Conservation (phyloP, 2,329 filamentous ascomycete genomes). For the Neofusicoccum laricinum region DNA sequence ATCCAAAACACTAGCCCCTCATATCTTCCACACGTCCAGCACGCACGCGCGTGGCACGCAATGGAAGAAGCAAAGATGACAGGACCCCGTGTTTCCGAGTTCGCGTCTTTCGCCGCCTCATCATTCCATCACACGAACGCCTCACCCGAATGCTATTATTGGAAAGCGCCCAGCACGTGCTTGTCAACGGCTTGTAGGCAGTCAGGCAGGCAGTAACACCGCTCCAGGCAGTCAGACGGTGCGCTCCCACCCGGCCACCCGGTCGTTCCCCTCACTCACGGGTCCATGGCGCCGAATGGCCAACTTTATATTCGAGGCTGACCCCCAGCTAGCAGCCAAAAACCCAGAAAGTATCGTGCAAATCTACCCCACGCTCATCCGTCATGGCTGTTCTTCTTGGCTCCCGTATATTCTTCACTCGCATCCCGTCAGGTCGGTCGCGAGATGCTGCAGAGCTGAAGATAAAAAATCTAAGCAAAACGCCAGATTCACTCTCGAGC, state of each 20-base stretch:
- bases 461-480: too few species aligned
- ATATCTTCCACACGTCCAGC: background rate
- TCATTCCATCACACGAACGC: background rate
- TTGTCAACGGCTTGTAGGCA: too few species aligned
- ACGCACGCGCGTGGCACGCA: background rate
- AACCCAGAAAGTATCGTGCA: too few species aligned
- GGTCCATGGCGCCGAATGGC: background rate
- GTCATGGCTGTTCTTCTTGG: too few species aligned
- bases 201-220: background rate
- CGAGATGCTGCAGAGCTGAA: too few species aligned
- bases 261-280: background rate
- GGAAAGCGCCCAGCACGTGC: background rate
- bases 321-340: too few species aligned
- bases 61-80: background rate
- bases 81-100: background rate
- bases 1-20: background rate
- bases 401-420: too few species aligned
- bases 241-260: background rate
- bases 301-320: background rate
- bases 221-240: background rate
- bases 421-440: too few species aligned
- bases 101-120: background rate
- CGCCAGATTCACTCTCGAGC: too few species aligned
- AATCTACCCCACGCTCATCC: too few species aligned
- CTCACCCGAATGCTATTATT: background rate